phyloP scores from a whole-genome alignment of 2,329 filamentous ascomycete species.

The Lecanoromycetidae sp. region DNA sequence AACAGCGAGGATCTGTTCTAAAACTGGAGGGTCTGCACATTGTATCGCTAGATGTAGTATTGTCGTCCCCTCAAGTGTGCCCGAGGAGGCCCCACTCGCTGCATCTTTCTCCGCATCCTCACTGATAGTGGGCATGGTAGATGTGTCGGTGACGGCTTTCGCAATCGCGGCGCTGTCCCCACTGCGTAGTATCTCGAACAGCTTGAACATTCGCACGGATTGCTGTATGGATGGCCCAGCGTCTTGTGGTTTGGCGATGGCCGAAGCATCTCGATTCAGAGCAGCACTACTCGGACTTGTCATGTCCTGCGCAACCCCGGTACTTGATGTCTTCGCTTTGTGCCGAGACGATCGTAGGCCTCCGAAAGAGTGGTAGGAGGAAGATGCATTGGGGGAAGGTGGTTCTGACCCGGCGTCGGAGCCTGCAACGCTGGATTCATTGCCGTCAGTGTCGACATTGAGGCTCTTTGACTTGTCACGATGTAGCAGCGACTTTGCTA shows the following conservation, averaged over 20 bases:
- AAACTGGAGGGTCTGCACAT: slow-evolving; percentile 81
- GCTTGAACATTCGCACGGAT: slow-evolving; percentile 83
- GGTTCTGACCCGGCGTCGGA: slow-evolving; percentile 26
- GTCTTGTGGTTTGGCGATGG: slow-evolving; percentile 25
- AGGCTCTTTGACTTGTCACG: slow-evolving; percentile 36
- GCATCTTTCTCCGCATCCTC: slow-evolving; percentile 43
- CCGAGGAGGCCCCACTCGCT: slow-evolving; percentile 35
- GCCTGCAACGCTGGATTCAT: slow-evolving; percentile 15
- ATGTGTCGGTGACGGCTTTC: slow-evolving; percentile 62
- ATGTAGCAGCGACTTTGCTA: slow-evolving; percentile 43
- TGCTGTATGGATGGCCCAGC: slow-evolving; percentile 57
- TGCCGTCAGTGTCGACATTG: slow-evolving; percentile 26
- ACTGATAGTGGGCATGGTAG: slow-evolving; percentile 32
- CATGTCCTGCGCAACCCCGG: not conserved
- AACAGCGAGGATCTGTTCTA: slow-evolving; percentile 82
- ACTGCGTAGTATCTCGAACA: slow-evolving; percentile 82
- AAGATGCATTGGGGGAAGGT: slow-evolving; percentile 10
- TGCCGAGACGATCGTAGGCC: slow-evolving; percentile 16
- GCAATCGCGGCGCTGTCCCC: slow-evolving; percentile 86
- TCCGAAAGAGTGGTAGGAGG: slow-evolving; percentile 9
- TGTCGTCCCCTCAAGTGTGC: slow-evolving; percentile 62
- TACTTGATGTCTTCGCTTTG: slow-evolving; percentile 11
- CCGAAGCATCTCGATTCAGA: slow-evolving; percentile 19
- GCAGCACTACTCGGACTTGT: slow-evolving; percentile 17
- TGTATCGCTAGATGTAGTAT: slow-evolving; percentile 90